A percentile compares a stretch with the other conserved stretches of the same genome.
Evolutionary conservation across 139 green algal species (phyloP).

Genomic region (Chlamydomonas asymmetrica): DNA sequence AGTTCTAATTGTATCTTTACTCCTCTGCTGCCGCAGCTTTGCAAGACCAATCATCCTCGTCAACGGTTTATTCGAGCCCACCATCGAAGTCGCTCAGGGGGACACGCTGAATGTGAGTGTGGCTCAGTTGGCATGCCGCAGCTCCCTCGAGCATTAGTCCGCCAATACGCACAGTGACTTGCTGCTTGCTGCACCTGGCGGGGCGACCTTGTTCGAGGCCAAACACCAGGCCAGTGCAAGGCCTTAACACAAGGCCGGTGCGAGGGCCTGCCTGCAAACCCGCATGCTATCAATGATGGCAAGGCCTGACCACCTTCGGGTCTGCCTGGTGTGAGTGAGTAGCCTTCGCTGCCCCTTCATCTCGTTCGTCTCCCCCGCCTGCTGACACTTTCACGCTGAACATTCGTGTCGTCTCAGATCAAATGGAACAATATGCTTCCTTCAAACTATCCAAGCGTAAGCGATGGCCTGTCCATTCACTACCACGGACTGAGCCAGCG

Average conservation of each 20-base stretch:
- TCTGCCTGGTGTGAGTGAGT: no score
- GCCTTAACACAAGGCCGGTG: neutral
- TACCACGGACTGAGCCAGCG: slow-evolving; percentile 55
- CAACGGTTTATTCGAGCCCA: neutral
- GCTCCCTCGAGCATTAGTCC: neutral
- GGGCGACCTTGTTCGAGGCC: neutral
- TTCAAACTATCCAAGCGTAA: slow-evolving; percentile 16
- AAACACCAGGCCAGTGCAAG: neutral
- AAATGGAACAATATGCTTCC: slow-evolving; percentile 52
- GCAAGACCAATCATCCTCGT: neutral
- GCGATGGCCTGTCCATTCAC: slow-evolving; percentile 54
- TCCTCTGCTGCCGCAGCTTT: no score
- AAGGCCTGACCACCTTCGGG: neutral
- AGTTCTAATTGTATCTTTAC: no score
- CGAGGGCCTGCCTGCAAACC: neutral
- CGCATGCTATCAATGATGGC: neutral
- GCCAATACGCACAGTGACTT: neutral
- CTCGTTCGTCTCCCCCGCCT: neutral
- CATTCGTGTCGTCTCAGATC: slow-evolving; percentile 28
- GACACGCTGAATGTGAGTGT: neutral
- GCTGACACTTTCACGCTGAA: neutral
- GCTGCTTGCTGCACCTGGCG: neutral
- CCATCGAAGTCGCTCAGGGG: slow-evolving; percentile 3
- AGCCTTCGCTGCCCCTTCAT: no score
- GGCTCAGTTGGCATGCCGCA: no score